These are phyloP conservation scores for Chrysanthemum makinoi DNA, from an alignment of 129 eudicot genomes.

Conservation along the genomic window DNA sequence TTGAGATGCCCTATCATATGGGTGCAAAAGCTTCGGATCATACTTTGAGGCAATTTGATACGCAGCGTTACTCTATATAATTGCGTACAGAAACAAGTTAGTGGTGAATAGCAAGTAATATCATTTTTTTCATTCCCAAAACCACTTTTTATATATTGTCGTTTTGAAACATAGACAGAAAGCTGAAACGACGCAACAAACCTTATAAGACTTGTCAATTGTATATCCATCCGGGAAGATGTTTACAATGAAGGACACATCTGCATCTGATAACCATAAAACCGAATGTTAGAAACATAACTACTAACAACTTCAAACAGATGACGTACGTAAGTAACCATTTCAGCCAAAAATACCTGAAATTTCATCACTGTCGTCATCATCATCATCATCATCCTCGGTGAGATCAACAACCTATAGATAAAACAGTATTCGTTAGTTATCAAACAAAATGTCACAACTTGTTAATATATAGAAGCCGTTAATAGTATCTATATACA, in stretches of 20 bases:
- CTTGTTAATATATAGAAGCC: neutral
- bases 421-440: slow-evolving; percentile 10
- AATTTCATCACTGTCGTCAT: slow-evolving; percentile 25
- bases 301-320: neutral
- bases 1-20: slow-evolving; percentile 36
- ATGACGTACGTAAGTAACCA: slow-evolving; percentile 4
- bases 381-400: slow-evolving; percentile 6
- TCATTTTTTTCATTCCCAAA: neutral
- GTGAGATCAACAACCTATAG: slow-evolving; percentile 37
- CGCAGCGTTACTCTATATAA: slow-evolving; percentile 4
- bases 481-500: neutral
- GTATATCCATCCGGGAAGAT: slow-evolving; percentile 35
- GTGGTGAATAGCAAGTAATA: neutral
- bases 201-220: slow-evolving; percentile 32
- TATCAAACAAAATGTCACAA: neutral
- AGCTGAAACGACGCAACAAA: slow-evolving; percentile 17
- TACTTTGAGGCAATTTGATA: slow-evolving; percentile 14
- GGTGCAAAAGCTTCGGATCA: slow-evolving; percentile 23
- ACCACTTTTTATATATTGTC: neutral
- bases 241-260: slow-evolving; percentile 38
- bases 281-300: neutral
- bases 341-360: slow-evolving; percentile 35
- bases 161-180: slow-evolving; percentile 1
- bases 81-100: slow-evolving; percentile 18
- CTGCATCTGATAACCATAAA: slow-evolving; percentile 41